Evolutionary conservation across 2,329 filamentous ascomycete species (phyloP).

Genomic region (Apiospora malaysiana): DNA sequence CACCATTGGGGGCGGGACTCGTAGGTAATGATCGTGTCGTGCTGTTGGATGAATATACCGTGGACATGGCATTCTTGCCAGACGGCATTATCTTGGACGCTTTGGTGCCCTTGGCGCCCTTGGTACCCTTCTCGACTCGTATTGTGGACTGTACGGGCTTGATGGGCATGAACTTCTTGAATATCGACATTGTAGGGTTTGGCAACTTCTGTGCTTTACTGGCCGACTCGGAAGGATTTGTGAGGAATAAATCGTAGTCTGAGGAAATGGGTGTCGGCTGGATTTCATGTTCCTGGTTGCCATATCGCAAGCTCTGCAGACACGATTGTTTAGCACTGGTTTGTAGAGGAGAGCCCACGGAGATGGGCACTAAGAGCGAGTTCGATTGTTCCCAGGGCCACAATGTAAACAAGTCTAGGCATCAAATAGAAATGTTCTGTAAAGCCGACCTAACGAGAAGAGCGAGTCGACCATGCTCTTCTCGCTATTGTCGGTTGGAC

Average conservation of each 20-base stretch:
- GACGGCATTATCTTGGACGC: constrained; percentile 35
- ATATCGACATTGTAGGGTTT: constrained; percentile 56
- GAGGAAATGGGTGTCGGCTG: constrained; percentile 50
- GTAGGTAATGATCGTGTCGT: constrained; percentile 54
- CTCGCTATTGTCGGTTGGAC: background rate
- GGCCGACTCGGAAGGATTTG: constrained; percentile 55
- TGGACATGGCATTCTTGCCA: constrained; percentile 48
- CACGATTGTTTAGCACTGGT: constrained; percentile 23
- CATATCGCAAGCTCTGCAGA: constrained; percentile 59
- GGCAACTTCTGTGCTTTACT: constrained; percentile 55
- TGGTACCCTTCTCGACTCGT: constrained; percentile 35
- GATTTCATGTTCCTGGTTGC: constrained; percentile 55
- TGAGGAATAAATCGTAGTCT: constrained; percentile 62
- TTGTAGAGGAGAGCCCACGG: background rate
- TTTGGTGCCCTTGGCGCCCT: constrained; percentile 38
- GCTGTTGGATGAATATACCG: constrained; percentile 45
- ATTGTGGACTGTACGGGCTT: constrained; percentile 25
- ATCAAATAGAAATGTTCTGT: constrained; percentile 2
- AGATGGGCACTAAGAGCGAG: background rate
- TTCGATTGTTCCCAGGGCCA: background rate
- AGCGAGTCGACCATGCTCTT: no score
- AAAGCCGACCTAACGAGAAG: background rate
- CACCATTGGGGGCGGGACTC: constrained; percentile 62
- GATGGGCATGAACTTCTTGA: constrained; percentile 45
- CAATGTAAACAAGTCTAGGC: constrained; percentile 13